Percentiles rank a stretch among this genome's conserved stretches.
Conservation (phyloP, 805 yeast species). For the Candida golubevii region DNA sequence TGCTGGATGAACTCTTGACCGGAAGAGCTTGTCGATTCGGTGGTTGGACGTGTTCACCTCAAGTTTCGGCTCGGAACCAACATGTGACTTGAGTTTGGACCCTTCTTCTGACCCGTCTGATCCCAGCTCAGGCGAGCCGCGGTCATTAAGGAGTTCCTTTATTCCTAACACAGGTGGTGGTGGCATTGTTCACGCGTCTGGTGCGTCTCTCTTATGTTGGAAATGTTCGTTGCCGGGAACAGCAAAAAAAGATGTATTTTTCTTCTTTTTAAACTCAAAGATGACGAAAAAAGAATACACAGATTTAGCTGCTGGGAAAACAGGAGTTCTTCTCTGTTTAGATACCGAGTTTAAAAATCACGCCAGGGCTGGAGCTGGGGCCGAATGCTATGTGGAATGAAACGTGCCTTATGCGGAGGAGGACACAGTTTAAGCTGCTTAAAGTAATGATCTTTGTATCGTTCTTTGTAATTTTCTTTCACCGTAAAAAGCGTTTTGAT, state of each 20-base stretch:
- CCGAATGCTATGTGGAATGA: too few species aligned
- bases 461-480: too few species aligned
- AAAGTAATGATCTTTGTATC: too few species aligned
- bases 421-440: too few species aligned
- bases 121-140: conserved; percentile 3
- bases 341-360: too few species aligned
- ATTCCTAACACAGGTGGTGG: conserved; percentile 17
- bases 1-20: conserved; percentile 16
- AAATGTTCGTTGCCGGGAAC: not conserved
- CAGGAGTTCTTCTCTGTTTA: too few species aligned
- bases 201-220: not conserved
- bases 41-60: conserved; percentile 9
- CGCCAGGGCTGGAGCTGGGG: too few species aligned
- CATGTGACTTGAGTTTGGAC: conserved; percentile 4
- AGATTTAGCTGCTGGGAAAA: not conserved
- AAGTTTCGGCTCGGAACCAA: conserved; percentile 6
- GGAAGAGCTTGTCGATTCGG: conserved; percentile 8
- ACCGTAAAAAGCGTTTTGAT: too few species aligned
- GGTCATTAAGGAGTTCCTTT: conserved; percentile 17
- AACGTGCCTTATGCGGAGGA: too few species aligned
- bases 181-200: not conserved
- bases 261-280: not conserved
- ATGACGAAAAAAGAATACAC: not conserved
- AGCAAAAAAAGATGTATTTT: not conserved
- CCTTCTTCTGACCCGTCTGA: conserved; percentile 7